A percentile compares a stretch with the other conserved stretches of the same genome.
These are phyloP conservation scores for Durotheca rogersii DNA, from an alignment of 495 filamentous ascomycete species.

Conservation along the genomic window DNA sequence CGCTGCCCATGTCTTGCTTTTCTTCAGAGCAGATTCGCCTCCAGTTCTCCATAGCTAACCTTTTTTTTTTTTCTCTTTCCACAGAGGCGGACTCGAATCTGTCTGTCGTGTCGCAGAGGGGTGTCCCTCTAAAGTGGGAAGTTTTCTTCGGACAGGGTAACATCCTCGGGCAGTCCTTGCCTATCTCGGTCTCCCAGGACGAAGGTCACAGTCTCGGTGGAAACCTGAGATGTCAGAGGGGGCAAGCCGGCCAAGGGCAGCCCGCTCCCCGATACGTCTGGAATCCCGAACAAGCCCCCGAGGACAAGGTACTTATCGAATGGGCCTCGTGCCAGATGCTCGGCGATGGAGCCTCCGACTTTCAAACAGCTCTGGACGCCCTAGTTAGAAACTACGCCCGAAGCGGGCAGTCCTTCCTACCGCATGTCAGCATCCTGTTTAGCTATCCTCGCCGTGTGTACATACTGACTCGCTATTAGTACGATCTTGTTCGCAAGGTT, in stretches of 20 bases:
- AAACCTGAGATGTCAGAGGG: constrained; percentile 7
- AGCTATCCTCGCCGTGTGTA: neutral
- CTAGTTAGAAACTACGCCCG: constrained; percentile 24
- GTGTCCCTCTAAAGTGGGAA: constrained; percentile 6
- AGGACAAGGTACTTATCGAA: constrained; percentile 17
- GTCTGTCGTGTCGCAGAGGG: constrained; percentile 11
- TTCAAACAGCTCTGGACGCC: constrained; percentile 33
- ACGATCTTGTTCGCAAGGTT: constrained; percentile 33
- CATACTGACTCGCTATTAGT: constrained; percentile 31
- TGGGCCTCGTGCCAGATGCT: constrained; percentile 36
- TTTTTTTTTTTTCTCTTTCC: too few species aligned
- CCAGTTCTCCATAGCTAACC: too few species aligned
- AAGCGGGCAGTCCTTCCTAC: constrained; percentile 22
- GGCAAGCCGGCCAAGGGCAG: constrained; percentile 9
- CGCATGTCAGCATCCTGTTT: constrained; percentile 27
- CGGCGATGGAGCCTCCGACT: constrained; percentile 13
- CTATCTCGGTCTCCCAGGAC: constrained; percentile 14
- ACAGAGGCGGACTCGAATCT: constrained; percentile 9
- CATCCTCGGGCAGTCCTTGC: constrained; percentile 7
- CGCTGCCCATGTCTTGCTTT: neutral
- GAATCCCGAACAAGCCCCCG: constrained; percentile 9
- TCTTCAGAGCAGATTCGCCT: neutral
- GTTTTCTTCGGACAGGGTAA: constrained; percentile 15
- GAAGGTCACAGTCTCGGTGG: constrained; percentile 4
- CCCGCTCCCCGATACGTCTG: constrained; percentile 12